phyloP scores from a whole-genome alignment of 169 alveolate genomes.

The Eimeria falciformis region DNA sequence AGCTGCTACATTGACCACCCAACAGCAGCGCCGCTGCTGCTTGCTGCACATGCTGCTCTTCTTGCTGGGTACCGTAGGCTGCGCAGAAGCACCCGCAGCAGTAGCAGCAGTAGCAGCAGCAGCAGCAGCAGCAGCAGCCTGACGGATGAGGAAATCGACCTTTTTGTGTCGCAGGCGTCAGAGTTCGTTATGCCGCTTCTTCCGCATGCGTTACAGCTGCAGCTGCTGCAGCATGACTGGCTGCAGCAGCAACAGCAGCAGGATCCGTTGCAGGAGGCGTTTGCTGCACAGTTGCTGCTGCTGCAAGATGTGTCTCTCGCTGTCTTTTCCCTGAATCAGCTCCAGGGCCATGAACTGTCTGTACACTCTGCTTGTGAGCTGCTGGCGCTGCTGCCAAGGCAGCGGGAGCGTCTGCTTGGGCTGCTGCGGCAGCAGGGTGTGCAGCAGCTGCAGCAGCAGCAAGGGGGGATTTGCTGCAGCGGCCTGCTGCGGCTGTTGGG shows the following conservation, averaged over 20 bases:
- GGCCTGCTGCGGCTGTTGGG: conserved; percentile 40
- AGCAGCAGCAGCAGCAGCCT: conserved; percentile 31
- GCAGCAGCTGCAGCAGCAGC: conserved; percentile 45
- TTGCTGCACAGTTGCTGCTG: conserved; percentile 64
- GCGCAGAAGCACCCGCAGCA: conserved; percentile 66
- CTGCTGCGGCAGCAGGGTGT: conserved; percentile 55
- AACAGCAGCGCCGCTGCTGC: conserved; percentile 47
- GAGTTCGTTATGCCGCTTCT: conserved; percentile 58
- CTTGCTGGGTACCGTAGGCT: conserved; percentile 49
- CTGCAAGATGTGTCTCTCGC: conserved; percentile 49
- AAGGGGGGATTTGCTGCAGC: conserved; percentile 33
- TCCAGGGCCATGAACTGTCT: conserved; percentile 73
- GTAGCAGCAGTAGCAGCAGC: conserved; percentile 47
- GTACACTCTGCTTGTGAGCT: conserved; percentile 48
- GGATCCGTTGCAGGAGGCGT: conserved; percentile 67
- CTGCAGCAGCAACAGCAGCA: conserved; percentile 73
- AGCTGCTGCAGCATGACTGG: conserved; percentile 62
- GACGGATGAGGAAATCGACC: conserved; percentile 62
- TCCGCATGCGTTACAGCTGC: conserved; percentile 71
- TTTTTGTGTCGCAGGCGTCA: conserved; percentile 24
- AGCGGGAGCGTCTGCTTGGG: conserved; percentile 7
- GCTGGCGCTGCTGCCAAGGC: conserved; percentile 57
- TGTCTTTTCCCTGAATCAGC: conserved; percentile 43
- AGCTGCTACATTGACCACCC: conserved; percentile 72
- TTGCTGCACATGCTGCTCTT: conserved; percentile 72